Evolutionary conservation across 2,329 filamentous ascomycete genomes (phyloP).

Genomic region (Gnomoniopsis sp.): DNA sequence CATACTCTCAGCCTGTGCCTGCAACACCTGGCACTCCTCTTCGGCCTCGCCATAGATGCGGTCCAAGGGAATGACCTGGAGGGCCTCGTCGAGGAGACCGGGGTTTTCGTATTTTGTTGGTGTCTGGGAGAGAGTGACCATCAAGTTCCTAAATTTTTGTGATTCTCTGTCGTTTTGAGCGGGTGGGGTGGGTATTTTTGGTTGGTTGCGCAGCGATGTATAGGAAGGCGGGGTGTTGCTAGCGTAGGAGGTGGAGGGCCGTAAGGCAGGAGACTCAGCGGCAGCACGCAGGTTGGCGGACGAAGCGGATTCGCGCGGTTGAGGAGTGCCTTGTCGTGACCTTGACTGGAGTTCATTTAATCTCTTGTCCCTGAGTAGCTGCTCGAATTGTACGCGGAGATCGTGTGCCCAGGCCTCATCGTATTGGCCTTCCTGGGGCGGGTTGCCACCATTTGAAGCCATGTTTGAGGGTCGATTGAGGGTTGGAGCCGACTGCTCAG

Average conservation of each 20-base stretch:
- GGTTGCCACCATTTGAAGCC: constrained; percentile 25
- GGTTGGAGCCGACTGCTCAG: neutral
- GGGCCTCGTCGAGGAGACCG: constrained; percentile 85
- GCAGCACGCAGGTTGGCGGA: constrained; percentile 43
- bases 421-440: constrained; percentile 37
- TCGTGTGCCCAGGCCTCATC: constrained; percentile 76
- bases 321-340: constrained; percentile 57
- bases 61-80: constrained; percentile 82
- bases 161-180: constrained; percentile 60
- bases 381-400: constrained; percentile 80
- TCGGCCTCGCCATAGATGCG: constrained; percentile 92
- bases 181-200: constrained; percentile 69
- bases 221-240: constrained; percentile 42
- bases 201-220: constrained; percentile 46
- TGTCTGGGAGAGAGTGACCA: constrained; percentile 81
- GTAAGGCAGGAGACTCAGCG: constrained; percentile 33
- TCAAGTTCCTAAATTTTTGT: constrained; percentile 74
- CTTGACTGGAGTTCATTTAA: constrained; percentile 76
- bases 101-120: constrained; percentile 96
- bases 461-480: constrained; percentile 22
- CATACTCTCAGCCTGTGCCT: constrained; percentile 84
- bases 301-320: constrained; percentile 47
- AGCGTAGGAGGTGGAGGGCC: constrained; percentile 46
- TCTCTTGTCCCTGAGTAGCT: constrained; percentile 79
- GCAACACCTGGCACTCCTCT: constrained; percentile 84